Evolutionary conservation across 2,329 filamentous ascomycete species (phyloP).

Genomic region (Aspergillus brunneoviolaceus): DNA sequence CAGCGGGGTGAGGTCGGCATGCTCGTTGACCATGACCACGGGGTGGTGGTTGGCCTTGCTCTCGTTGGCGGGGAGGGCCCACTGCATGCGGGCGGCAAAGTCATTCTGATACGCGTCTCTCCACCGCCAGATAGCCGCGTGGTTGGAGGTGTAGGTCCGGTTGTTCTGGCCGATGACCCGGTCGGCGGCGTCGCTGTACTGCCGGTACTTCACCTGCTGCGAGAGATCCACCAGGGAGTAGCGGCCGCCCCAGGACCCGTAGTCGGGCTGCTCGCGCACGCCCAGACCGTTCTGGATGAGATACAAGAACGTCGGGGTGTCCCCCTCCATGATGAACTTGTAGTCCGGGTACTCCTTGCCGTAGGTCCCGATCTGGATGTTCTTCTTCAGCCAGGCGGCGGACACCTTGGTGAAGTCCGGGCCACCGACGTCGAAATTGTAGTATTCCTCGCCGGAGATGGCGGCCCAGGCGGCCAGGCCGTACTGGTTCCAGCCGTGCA

Average conservation of each 20-base stretch:
- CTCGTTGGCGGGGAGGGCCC: conserved; percentile 35
- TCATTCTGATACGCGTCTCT: conserved; percentile 52
- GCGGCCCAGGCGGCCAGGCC: conserved; percentile 56
- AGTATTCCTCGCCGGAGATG: conserved; percentile 52
- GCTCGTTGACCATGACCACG: conserved; percentile 10
- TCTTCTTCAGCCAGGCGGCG: conserved; percentile 52
- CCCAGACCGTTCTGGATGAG: conserved; percentile 45
- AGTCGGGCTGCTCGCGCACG: conserved; percentile 39
- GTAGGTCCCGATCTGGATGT: conserved; percentile 54
- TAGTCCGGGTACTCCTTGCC: conserved; percentile 49
- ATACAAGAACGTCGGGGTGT: conserved; percentile 44
- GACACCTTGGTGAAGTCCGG: conserved; percentile 51
- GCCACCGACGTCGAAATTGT: conserved; percentile 49
- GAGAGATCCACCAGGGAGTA: conserved; percentile 25
- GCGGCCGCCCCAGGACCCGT: conserved; percentile 45
- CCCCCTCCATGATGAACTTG: conserved; percentile 53
- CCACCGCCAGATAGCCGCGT: conserved; percentile 55
- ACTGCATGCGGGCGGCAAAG: conserved; percentile 50
- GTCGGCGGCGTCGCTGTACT: conserved; percentile 38
- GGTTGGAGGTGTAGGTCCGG: conserved; percentile 36
- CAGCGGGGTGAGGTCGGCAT: conserved; percentile 13
- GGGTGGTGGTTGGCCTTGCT: conserved; percentile 17
- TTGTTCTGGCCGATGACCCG: conserved; percentile 34
- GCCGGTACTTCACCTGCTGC: conserved; percentile 11
- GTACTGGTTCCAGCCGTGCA: conserved; percentile 59